Percentiles rank a stretch among this genome's conserved stretches.
phyloP scores from a whole-genome alignment of 148 eudicot species.

The Camellia sinensis region DNA sequence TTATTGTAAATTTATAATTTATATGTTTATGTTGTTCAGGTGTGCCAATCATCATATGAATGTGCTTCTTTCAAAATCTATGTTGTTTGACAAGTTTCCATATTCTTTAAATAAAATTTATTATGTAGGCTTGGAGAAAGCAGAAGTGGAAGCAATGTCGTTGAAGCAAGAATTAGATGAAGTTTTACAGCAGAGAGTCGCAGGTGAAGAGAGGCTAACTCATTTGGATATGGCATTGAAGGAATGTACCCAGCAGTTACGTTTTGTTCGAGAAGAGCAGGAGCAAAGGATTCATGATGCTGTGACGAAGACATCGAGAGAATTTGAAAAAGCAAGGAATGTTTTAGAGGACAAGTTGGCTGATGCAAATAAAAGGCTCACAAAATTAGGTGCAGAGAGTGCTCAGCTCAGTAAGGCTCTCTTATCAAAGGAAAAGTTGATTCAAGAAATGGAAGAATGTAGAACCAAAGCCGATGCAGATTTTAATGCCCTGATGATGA shows the following conservation, averaged over 20 bases:
- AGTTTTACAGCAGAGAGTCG: constrained; percentile 46
- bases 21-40: neutral
- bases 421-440: constrained; percentile 52
- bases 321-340: constrained; percentile 45
- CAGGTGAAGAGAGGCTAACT: constrained; percentile 54
- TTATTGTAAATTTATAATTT: neutral
- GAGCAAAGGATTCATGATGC: constrained; percentile 81
- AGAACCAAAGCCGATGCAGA: constrained; percentile 45
- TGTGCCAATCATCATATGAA: neutral
- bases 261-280: constrained; percentile 79
- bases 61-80: neutral
- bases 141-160: constrained; percentile 57
- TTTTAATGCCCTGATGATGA: constrained; percentile 40
- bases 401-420: constrained; percentile 50
- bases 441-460: constrained; percentile 49
- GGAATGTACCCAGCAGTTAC: constrained; percentile 88
- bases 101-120: neutral
- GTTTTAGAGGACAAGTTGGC: constrained; percentile 51
- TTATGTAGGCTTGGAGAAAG: constrained; percentile 77
- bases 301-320: constrained; percentile 53
- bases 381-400: constrained; percentile 51
- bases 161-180: constrained; percentile 65
- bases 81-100: neutral
- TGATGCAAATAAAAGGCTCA: constrained; percentile 36
- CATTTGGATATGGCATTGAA: constrained; percentile 72